Base-by-base conservation (phyloP, 164 flowering plant genomes). In the Sedum album region DNA sequence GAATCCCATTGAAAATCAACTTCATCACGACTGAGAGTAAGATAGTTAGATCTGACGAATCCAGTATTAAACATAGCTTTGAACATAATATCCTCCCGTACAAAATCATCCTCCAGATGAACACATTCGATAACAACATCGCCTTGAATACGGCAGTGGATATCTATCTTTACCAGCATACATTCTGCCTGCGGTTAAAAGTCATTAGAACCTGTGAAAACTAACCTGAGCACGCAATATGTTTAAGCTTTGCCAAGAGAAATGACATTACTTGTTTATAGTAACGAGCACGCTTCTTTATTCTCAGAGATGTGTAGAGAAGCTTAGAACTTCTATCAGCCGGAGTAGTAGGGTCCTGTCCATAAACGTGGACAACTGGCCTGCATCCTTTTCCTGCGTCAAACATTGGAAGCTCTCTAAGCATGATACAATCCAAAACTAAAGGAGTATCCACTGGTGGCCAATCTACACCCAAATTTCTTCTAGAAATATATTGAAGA, bases 251-350 rank as follows among this genome's bases (percentile, higher is more conserved):
- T 49, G 55, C 25, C 55, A 49, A 49, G 55, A 49, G 25, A 49
- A 49, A 21, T 18, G 25, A 21, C 55, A 20, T 11, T 49, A 49
- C 55, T 21, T 49, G 21, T 18, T 49, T 49, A 49, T 49, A 49
- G 10, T 49, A 49, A 49, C 55, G 55, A 49, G 23, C 6, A 5
- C 25, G 55, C 25, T 49, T 49, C 25, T 49, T 49, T 18, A 49
- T 21, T 10, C 8, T 49, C 23, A 21, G 55, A 1, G 55, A 49
- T 9, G 55, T 18, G 55, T 18, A 49, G 23, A 49, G 55, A 49
- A 49, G 55, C 55, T 49, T 11, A 18, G 55, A 49, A 49, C 55
- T 49, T n/a, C 55, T 49, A 49, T 49, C 55, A 49, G 55, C 55
- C 2, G 55, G 55, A 49, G 55, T 49, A 18, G 55, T 18, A 18